phyloP scores from a whole-genome alignment of 2,329 filamentous ascomycete genomes.

The Beauveria scarabaeidicola region DNA sequence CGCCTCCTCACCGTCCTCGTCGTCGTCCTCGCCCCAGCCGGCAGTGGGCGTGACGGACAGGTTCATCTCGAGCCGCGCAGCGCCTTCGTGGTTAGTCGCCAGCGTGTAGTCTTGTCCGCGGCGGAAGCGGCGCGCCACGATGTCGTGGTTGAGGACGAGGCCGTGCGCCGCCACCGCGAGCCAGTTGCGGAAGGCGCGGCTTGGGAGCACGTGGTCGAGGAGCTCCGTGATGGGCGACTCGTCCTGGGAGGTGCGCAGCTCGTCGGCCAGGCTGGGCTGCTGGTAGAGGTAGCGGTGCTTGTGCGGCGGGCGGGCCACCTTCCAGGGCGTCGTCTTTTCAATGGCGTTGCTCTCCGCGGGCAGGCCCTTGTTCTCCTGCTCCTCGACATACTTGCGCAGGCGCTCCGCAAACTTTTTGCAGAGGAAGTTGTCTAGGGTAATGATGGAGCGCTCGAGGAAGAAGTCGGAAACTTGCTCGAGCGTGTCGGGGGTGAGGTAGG shows the following conservation, averaged over 20 bases:
- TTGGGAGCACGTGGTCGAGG: conserved; percentile 74
- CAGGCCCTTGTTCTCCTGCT: conserved; percentile 46
- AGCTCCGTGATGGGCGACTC: conserved; percentile 64
- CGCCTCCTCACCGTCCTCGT: conserved; percentile 36
- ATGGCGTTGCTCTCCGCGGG: conserved; percentile 44
- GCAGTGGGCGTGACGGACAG: conserved; percentile 75
- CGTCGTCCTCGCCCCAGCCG: conserved; percentile 72
- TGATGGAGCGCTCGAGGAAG: conserved; percentile 75
- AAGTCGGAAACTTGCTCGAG: conserved; percentile 71
- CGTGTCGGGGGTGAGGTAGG: conserved; percentile 86
- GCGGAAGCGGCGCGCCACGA: conserved; percentile 81
- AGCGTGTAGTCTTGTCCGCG: conserved; percentile 85
- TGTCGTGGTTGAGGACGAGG: conserved; percentile 61
- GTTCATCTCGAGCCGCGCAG: conserved; percentile 77
- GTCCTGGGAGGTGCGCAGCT: conserved; percentile 29
- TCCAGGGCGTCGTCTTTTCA: conserved; percentile 55
- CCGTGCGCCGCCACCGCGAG: conserved; percentile 74
- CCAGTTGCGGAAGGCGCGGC: conserved; percentile 81
- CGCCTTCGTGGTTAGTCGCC: conserved; percentile 71
- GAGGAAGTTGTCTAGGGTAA: conserved; percentile 73
- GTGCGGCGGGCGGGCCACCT: conserved; percentile 78
- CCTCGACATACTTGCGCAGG: conserved; percentile 63
- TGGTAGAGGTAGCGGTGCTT: conserved; percentile 91
- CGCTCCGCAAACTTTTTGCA: conserved; percentile 66
- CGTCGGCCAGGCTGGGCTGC: conserved; percentile 39